Evolutionary conservation across 371 early-diverging fungal genomes (phyloP).

Genomic region (Mucor piriformis): DNA sequence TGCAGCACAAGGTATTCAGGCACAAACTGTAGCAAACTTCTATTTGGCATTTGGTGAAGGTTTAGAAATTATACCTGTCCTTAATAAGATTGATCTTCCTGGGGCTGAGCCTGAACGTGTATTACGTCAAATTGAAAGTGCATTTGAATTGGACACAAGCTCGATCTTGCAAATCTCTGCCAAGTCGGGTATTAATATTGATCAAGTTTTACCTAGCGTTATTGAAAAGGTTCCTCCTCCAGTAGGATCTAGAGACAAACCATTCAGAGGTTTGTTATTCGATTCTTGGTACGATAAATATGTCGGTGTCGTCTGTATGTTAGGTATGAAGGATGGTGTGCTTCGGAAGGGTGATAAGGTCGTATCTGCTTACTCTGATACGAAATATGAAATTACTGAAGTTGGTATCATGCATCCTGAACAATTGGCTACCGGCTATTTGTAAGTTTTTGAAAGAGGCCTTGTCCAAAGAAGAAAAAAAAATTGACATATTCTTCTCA

Average conservation of each 20-base stretch:
- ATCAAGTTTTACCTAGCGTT: constrained; percentile 72
- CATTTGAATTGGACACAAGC: constrained; percentile 83
- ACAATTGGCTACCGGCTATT: constrained; percentile 68
- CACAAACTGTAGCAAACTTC: constrained; percentile 96
- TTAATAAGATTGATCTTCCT: constrained; percentile 96
- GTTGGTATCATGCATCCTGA: constrained; percentile 97
- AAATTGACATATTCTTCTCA: constrained; percentile 12
- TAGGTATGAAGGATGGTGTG: constrained; percentile 86
- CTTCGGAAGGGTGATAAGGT: constrained; percentile 86
- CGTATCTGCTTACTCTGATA: constrained; percentile 73
- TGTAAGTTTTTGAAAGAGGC: constrained; percentile 64
- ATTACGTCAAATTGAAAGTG: constrained; percentile 76
- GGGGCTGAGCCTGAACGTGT: constrained; percentile 85
- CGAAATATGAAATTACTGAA: constrained; percentile 87
- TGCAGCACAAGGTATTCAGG: constrained; percentile 91
- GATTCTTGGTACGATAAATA: constrained; percentile 98
- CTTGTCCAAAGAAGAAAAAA: background rate
- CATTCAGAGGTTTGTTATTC: constrained; percentile 87
- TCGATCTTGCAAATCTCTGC: constrained; percentile 77
- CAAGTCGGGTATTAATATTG: constrained; percentile 85
- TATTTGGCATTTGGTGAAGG: constrained; percentile 91
- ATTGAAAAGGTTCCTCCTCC: constrained; percentile 84
- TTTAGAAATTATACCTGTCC: constrained; percentile 85
- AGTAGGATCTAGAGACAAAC: constrained; percentile 58
- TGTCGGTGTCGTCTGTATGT: constrained; percentile 92